Conservation (phyloP, 108 stramenopile species). For the Cylindrotheca fusiformis region DNA sequence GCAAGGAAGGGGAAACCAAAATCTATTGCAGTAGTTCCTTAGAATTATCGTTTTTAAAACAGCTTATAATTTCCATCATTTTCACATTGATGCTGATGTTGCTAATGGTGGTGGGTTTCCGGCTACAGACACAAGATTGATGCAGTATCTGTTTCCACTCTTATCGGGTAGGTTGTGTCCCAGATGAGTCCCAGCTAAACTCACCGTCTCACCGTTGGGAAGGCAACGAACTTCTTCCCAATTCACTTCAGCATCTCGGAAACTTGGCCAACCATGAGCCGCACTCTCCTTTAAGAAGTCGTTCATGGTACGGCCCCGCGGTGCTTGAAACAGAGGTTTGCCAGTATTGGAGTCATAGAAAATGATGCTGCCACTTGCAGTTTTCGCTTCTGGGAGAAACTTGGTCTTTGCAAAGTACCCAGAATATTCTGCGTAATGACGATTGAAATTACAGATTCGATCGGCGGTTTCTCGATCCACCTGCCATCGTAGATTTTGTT, state of each 20-base stretch:
- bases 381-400: constrained; percentile 36
- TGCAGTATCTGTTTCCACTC: constrained; percentile 88
- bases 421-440: constrained; percentile 59
- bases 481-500: constrained; percentile 64
- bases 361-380: constrained; percentile 33
- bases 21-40: too few relatives aligned
- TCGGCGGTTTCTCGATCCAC: constrained; percentile 66
- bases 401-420: constrained; percentile 37
- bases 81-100: too few relatives aligned
- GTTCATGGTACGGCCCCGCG: constrained; percentile 61
- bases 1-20: too few relatives aligned
- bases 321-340: constrained; percentile 65
- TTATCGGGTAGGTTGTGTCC: constrained; percentile 77
- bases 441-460: constrained; percentile 79
- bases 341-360: constrained; percentile 86
- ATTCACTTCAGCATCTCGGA: constrained; percentile 41
- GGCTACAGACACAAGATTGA: constrained; percentile 88
- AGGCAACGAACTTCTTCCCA: constrained; percentile 82
- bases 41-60: too few relatives aligned
- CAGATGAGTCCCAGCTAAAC: constrained; percentile 26
- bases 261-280: constrained; percentile 72
- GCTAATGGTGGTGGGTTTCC: too few relatives aligned
- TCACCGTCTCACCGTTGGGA: constrained; percentile 75
- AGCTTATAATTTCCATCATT: too few relatives aligned
- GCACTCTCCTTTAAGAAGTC: constrained; percentile 64